Evolutionary conservation across 2,329 filamentous ascomycete genomes (phyloP), one percentile per base, ranked within the genome.

Genomic region (Talaromyces sp.): DNA sequence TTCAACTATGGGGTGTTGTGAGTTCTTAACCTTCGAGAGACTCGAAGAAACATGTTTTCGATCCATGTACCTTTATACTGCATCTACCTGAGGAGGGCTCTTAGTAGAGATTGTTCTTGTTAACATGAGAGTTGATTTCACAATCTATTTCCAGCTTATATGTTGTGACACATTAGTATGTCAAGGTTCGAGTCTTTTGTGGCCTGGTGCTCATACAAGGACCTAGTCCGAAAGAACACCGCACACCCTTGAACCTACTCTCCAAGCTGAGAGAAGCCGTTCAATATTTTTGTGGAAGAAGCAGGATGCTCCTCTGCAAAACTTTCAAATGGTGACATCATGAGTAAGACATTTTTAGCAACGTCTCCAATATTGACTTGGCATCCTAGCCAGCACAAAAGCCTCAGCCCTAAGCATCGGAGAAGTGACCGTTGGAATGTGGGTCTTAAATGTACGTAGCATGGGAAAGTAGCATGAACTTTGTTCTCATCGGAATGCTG

Each of bases 401-500:
- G 50, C 19, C 47, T 43, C 47, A 41, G 14, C 39, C 31, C 31
- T 43, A 31, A 41, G 33, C 43, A 37, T 52, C 35, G 31, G 31
- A 56, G 31, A 37, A 52, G 19, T 13, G 16, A n/a, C 19, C 45
- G 10, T 39, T 33, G 60, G 60, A 62, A 62, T 62, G 60, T 43
- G 60, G 60, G 19, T 62, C 60, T 22, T 22, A 9, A n/a, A 11
- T 19, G 41, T 14, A 62, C 9, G 60, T 62, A 41, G 47, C 31
- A 62, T 62, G 47, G 16, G 5, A 62, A 54, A 62, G 60, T 62
- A 24, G 60, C 24, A 62, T 54, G 60, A 24, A 37, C 33, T 39
- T 54, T 56, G 7, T 48, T 31, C 33, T 52, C 47, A 52, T 27
- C 39, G 60, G 60, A 62, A 62, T 54, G 60, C 60, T 62, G 47